Evolutionary conservation across 768 basidiomycete species (phyloP), one percentile per base, ranked within the genome.

Genomic region (Xanthoconium purpureum): DNA sequence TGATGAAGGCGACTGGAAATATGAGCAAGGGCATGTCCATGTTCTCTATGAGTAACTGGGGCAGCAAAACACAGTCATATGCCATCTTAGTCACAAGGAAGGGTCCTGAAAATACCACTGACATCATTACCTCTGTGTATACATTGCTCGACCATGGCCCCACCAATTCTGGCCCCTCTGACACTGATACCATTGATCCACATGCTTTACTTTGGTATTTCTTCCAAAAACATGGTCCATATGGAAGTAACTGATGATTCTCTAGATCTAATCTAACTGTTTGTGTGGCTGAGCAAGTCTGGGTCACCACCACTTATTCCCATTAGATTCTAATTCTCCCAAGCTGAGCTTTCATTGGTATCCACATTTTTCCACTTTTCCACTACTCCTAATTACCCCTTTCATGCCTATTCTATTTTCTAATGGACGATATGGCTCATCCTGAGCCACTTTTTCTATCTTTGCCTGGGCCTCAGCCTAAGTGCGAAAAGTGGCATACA

Each of bases 11-110:
- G 2, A 49, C 52, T 0, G 35, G 36, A 7, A 57, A 48, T 3
- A 54, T 57, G 52, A 57, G 52, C 52, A 57, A 57, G 44, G 52
- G 35, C 0, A 30, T 5, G 0, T 49, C 29, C 0, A 54, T 57
- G 47, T 57, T 57, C 14, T 57, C 56, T 33, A 32, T 55, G 33
- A 20, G 2, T 13, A 54, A 57, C 35, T 57, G 52, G 56, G 40
- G 47, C 12, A 29, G 33, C 6, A 9, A 57, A 48, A 54, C 9
- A 0, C 28, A 44, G 3, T 43, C 47, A 18, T 57, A 53, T 30
- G 14, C 45, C 17, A 28, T 28, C 20, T 14, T 32, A 17, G 28
- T 55, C 42, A 40, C 12, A 4, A 55, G 35, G 38, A 54, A 55
- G 32, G 33, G 40, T 18, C 10, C 46, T 2, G 12, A 49, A 13